A percentile compares a stretch with the other conserved stretches of the same genome.
These are phyloP conservation scores for Plenodomus tracheiphilus DNA, from an alignment of 2,329 filamentous ascomycete genomes.

Conservation along the genomic window DNA sequence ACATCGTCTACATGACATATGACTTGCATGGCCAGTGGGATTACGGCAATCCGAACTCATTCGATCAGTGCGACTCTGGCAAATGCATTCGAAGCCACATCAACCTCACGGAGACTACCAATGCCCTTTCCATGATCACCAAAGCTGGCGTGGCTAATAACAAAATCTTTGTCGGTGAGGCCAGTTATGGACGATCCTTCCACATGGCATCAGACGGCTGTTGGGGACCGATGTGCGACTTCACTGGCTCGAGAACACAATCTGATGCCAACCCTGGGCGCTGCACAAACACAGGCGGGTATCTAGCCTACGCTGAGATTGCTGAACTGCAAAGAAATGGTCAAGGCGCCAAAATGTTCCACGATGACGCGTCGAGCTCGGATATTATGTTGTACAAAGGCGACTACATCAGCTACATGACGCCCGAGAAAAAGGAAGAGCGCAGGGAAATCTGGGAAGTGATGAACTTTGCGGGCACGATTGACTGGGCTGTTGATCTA, in stretches of 20 bases:
- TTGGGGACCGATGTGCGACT: conserved; percentile 38
- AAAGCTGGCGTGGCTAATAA: conserved; percentile 34
- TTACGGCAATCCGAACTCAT: conserved; percentile 32
- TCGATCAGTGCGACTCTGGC: conserved; percentile 31
- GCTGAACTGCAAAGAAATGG: conserved; percentile 32
- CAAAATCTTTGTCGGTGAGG: conserved; percentile 39
- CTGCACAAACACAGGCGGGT: conserved; percentile 47
- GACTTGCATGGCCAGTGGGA: conserved; percentile 51
- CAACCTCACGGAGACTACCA: conserved; percentile 44
- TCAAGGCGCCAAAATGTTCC: conserved; percentile 21
- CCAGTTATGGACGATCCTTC: conserved; percentile 43
- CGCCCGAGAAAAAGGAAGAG: too few relatives aligned
- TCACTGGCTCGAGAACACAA: conserved; percentile 25
- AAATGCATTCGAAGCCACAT: conserved; percentile 41
- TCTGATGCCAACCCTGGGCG: conserved; percentile 38
- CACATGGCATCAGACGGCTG: conserved; percentile 41
- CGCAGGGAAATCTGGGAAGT: neutral
- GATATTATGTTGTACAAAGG: neutral
- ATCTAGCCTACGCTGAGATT: conserved; percentile 49
- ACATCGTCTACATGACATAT: conserved; percentile 41
- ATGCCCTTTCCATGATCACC: conserved; percentile 45
- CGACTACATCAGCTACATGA: too few relatives aligned
- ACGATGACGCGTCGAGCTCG: conserved; percentile 1
- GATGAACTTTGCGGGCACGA: conserved; percentile 35
- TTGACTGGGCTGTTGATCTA: conserved; percentile 45